Evolutionary conservation across 2,329 filamentous ascomycete species (phyloP).

Genomic region (Scolecobasidium constrictum): DNA sequence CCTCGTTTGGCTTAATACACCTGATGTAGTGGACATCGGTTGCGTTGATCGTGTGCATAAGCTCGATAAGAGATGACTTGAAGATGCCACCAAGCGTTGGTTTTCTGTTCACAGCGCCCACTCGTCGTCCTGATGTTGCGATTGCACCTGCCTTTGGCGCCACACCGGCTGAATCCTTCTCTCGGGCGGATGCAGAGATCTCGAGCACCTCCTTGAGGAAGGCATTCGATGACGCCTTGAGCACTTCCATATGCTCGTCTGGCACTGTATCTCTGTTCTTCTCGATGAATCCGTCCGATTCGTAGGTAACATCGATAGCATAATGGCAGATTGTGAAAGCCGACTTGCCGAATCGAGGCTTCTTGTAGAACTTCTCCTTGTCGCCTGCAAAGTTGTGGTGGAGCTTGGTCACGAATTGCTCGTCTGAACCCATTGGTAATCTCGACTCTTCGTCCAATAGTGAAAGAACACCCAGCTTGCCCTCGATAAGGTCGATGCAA

Average conservation of each 20-base stretch:
- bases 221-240: slow-evolving; percentile 70
- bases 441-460: slow-evolving; percentile 93
- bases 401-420: slow-evolving; percentile 92
- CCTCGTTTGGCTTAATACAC: slow-evolving; percentile 98
- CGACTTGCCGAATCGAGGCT: slow-evolving; percentile 93
- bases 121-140: slow-evolving; percentile 63
- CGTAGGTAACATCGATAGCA: slow-evolving; percentile 94
- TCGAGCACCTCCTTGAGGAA: slow-evolving; percentile 81
- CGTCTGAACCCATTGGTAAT: slow-evolving; percentile 92
- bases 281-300: slow-evolving; percentile 98
- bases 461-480: slow-evolving; percentile 85
- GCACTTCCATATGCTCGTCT: slow-evolving; percentile 92
- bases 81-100: slow-evolving; percentile 97
- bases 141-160: slow-evolving; percentile 56
- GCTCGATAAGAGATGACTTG: slow-evolving; percentile 93
- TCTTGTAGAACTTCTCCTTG: slow-evolving; percentile 97
- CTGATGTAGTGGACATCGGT: slow-evolving; percentile 98
- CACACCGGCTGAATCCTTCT: slow-evolving; percentile 62
- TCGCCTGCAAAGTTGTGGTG: slow-evolving; percentile 85
- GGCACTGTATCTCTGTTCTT: slow-evolving; percentile 99
- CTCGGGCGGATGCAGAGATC: slow-evolving; percentile 73
- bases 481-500: slow-evolving; percentile 96
- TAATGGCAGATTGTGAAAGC: slow-evolving; percentile 98
- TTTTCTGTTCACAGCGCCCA: slow-evolving; percentile 88
- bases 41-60: slow-evolving; percentile 95